phyloP scores from a whole-genome alignment of 179 eudicot genomes.

The Amaranthus tricolor region DNA sequence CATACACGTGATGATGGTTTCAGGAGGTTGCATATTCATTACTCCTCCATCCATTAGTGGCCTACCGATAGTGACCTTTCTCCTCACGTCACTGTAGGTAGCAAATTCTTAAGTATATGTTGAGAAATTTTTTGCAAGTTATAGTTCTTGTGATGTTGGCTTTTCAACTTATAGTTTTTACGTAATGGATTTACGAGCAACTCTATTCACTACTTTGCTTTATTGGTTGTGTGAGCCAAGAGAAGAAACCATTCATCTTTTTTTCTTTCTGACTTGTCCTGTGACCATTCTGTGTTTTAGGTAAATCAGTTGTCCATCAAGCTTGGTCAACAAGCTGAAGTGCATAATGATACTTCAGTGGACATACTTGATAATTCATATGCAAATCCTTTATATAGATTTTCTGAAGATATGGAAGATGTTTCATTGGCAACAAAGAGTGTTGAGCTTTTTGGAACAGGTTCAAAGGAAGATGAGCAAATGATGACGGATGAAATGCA shows the following conservation, averaged over 20 bases:
- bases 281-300: conserved; percentile 33
- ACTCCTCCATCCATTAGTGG: too few relatives aligned
- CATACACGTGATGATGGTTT: conserved; percentile 5
- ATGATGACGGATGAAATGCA: conserved; percentile 21
- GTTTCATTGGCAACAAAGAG: conserved; percentile 26
- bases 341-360: conserved; percentile 26
- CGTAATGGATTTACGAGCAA: not conserved
- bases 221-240: not conserved
- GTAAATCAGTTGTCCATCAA: conserved; percentile 54
- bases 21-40: conserved; percentile 2
- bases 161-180: not conserved
- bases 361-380: conserved; percentile 22
- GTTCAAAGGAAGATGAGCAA: conserved; percentile 25
- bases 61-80: too few relatives aligned
- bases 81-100: too few relatives aligned
- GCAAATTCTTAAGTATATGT: too few relatives aligned
- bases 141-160: not conserved
- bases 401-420: conserved; percentile 30
- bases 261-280: not conserved
- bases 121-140: not conserved
- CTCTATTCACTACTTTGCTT: not conserved
- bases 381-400: conserved; percentile 30
- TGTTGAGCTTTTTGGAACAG: conserved; percentile 30
- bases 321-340: conserved; percentile 42
- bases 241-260: not conserved